phyloP scores from a whole-genome alignment of 257 asterid genomes.

The Verbena officinalis region DNA sequence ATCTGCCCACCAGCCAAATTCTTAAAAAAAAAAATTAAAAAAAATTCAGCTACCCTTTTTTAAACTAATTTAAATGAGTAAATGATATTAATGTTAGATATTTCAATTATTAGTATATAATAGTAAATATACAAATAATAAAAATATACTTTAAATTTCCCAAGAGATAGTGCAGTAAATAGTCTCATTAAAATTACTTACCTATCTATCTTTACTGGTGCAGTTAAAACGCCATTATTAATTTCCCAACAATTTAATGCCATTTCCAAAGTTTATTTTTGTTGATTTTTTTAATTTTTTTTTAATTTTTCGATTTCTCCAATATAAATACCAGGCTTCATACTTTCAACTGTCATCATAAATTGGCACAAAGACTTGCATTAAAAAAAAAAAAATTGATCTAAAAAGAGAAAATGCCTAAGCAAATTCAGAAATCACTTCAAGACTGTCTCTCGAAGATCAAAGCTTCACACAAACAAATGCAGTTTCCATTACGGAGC shows the following conservation, averaged over 20 bases:
- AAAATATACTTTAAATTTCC: not conserved
- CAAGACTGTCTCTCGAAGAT: conserved; percentile 55
- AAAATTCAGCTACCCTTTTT: conserved; percentile 24
- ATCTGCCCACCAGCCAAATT: conserved; percentile 14
- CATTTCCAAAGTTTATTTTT: conserved; percentile 6
- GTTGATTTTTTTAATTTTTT: not conserved
- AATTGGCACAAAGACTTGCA: conserved; percentile 9
- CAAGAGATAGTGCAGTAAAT: conserved; percentile 22
- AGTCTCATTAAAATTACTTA: conserved; percentile 30
- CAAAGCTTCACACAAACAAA: conserved; percentile 41
- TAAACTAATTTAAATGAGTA: not conserved
- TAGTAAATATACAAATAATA: too few species aligned
- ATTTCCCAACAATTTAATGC: conserved; percentile 25
- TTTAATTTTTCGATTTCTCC: not conserved
- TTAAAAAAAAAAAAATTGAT: not conserved
- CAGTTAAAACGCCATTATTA: conserved; percentile 28
- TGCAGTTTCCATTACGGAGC: conserved; percentile 34
- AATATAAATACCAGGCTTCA: conserved; percentile 32
- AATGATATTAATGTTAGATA: conserved; percentile 13
- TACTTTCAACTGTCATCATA: not conserved
- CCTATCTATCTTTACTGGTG: conserved; percentile 36
- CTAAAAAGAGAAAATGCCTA: conserved; percentile 40
- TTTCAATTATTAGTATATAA: not conserved
- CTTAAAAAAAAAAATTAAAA: too few species aligned
- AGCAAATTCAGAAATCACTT: conserved; percentile 58